phyloP scores from a whole-genome alignment of 495 filamentous ascomycete species.

The Delitschia confertaspora region DNA sequence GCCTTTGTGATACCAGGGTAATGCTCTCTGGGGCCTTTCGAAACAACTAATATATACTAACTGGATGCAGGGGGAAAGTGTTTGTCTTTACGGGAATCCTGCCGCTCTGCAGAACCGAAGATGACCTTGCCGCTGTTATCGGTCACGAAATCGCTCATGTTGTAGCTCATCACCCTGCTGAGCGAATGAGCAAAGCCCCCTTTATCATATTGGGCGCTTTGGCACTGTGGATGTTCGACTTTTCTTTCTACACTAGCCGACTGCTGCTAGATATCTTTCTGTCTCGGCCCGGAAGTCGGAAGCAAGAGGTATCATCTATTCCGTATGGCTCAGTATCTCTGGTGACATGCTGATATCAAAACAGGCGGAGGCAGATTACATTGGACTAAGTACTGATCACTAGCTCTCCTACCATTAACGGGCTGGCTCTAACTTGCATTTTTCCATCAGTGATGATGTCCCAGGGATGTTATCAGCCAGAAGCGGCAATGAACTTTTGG shows the following conservation, averaged over 20 bases:
- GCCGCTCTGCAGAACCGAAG: slow-evolving; percentile 58
- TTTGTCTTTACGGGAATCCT: slow-evolving; percentile 83
- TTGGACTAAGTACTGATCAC: slow-evolving; percentile 55
- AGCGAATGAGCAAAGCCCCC: slow-evolving; percentile 60
- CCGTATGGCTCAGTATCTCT: neutral
- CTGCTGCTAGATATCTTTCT: slow-evolving; percentile 54
- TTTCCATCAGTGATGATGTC: slow-evolving; percentile 52
- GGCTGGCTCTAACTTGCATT: slow-evolving; percentile 2
- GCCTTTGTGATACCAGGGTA: slow-evolving; percentile 82
- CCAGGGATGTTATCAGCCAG: slow-evolving; percentile 62
- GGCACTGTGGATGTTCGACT: slow-evolving; percentile 44
- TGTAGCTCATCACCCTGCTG: slow-evolving; percentile 68
- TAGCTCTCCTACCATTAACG: neutral
- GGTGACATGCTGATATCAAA: neutral
- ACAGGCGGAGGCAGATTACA: slow-evolving; percentile 69
- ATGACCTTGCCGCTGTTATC: slow-evolving; percentile 73
- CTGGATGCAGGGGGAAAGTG: slow-evolving; percentile 59
- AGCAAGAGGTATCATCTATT: slow-evolving; percentile 44
- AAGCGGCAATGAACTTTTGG: slow-evolving; percentile 68
- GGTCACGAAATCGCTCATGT: slow-evolving; percentile 96
- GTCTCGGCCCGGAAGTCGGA: slow-evolving; percentile 59
- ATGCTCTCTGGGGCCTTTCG: neutral
- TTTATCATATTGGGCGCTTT: slow-evolving; percentile 47
- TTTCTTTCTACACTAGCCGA: slow-evolving; percentile 40
- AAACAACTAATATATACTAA: slow-evolving; percentile 13